Base-by-base conservation (phyloP, 2,329 filamentous ascomycete genomes). In the Aureobasidium melanogenum region DNA sequence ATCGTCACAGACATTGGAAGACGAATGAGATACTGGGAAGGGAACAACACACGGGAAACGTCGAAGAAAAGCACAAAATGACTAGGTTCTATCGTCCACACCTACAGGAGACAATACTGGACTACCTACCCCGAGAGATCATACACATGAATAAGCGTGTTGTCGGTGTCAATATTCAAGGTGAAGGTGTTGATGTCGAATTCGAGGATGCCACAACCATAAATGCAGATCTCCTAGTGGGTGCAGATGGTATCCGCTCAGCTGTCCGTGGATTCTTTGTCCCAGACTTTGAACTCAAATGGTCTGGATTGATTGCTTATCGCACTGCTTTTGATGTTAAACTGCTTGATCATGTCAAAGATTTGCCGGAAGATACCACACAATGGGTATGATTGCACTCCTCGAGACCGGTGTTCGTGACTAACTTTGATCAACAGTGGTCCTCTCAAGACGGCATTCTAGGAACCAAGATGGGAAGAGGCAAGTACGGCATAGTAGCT, bases 201-300 rank as follows among this genome's bases (percentile, higher is more conserved):
- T 75, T 74, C 59, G 48, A 66, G 24, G 72, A 74, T 62, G 70
- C 69, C 6, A 66, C 68, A 7, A 64, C 48, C n/a, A 64, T 62
- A 12, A 66, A 47, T 4, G 68, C 69, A 32, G 72, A 74, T 63
- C 58, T 74, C 19, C 56, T 75, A 0, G 38, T 75, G 3, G 73
- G 72, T 24, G 69, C 73, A 38, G 73, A 75, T 66, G 72, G 73
- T 1, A 69, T 75, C n/a, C 66, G 67, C n/a, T 75, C 72, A n/a
- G 70, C 70, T 56, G 60, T 72, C 56, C 64, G 64, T 47, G 62
- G 63, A 8, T 65, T 46, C 19, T 70, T 72, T 44, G 69, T 70
- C 1, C 68, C 67, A 1, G 64, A 65, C 7, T 72, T 69, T 14
- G 59, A 67, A 43, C 68, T 72, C 0, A 67, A 70, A 60, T 75